Conservation (phyloP, 352 stramenopile species). For the Phytophthora quininea region DNA sequence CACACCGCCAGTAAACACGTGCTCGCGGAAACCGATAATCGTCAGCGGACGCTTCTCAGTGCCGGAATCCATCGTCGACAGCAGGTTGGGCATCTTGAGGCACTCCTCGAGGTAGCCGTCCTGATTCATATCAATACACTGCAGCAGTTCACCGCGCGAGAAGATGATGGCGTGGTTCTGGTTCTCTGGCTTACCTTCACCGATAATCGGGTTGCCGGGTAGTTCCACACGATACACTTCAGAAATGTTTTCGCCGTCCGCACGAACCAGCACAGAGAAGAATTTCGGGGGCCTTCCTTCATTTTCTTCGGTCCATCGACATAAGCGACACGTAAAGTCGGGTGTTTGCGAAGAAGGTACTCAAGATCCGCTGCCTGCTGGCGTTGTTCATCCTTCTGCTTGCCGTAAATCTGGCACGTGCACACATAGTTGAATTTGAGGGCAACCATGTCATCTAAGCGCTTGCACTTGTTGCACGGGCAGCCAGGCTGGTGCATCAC, state of each 20-base stretch:
- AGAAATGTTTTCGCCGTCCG: slow-evolving; percentile 74
- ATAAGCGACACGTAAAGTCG: slow-evolving; percentile 76
- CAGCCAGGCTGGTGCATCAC: slow-evolving; percentile 82
- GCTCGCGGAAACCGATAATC: slow-evolving; percentile 89
- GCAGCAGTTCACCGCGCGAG: slow-evolving; percentile 81
- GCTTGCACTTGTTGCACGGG: slow-evolving; percentile 87
- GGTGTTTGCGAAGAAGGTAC: slow-evolving; percentile 83
- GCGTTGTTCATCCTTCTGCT: slow-evolving; percentile 84
- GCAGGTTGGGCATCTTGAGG: slow-evolving; percentile 86
- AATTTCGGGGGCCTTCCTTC: slow-evolving; percentile 88
- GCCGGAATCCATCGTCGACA: slow-evolving; percentile 83
- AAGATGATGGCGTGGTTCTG: slow-evolving; percentile 91
- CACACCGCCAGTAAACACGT: slow-evolving; percentile 86
- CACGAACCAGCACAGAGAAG: slow-evolving; percentile 81
- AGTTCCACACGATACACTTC: slow-evolving; percentile 87
- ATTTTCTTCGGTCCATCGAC: slow-evolving; percentile 89
- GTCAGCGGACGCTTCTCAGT: slow-evolving; percentile 73
- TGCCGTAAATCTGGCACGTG: slow-evolving; percentile 89
- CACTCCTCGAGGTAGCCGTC: slow-evolving; percentile 85
- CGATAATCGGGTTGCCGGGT: slow-evolving; percentile 84
- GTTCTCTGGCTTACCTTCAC: slow-evolving; percentile 90
- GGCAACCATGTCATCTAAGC: slow-evolving; percentile 81
- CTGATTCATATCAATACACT: slow-evolving; percentile 94
- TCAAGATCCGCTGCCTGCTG: slow-evolving; percentile 83
- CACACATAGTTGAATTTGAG: slow-evolving; percentile 92